These are phyloP conservation scores for Bipolaris zeicola DNA, from an alignment of 2,329 filamentous ascomycete species.

Conservation along the genomic window DNA sequence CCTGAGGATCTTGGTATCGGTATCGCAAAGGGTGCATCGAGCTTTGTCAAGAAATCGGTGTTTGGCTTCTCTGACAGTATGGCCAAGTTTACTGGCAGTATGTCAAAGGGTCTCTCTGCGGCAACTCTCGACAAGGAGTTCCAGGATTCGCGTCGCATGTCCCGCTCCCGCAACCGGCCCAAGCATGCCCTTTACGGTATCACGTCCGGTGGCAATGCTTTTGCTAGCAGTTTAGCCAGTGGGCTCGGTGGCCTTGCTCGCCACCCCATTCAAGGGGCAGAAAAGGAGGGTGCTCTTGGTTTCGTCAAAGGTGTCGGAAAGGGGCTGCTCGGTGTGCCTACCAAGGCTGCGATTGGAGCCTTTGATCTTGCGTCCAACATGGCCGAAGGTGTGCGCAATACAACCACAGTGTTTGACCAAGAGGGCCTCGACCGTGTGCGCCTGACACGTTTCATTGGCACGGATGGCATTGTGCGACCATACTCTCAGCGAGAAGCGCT, in stretches of 20 bases:
- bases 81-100: slow-evolving; percentile 95
- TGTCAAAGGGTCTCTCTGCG: slow-evolving; percentile 94
- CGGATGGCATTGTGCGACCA: slow-evolving; percentile 90
- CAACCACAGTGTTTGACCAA: slow-evolving; percentile 95
- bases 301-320: slow-evolving; percentile 99
- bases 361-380: slow-evolving; percentile 97
- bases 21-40: slow-evolving; percentile 94
- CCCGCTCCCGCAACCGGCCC: slow-evolving; percentile 86
- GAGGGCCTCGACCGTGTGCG: slow-evolving; percentile 93
- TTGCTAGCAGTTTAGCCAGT: slow-evolving; percentile 89
- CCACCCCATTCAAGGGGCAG: slow-evolving; percentile 92
- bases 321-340: slow-evolving; percentile 89
- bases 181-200: slow-evolving; percentile 98
- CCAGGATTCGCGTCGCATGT: slow-evolving; percentile 93
- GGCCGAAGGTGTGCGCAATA: slow-evolving; percentile 96
- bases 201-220: slow-evolving; percentile 91
- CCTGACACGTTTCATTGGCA: slow-evolving; percentile 88
- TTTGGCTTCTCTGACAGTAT: slow-evolving; percentile 97
- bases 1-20: slow-evolving; percentile 94
- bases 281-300: slow-evolving; percentile 89
- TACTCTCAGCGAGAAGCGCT: slow-evolving; percentile 95
- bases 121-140: slow-evolving; percentile 98
- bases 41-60: slow-evolving; percentile 97
- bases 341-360: slow-evolving; percentile 94
- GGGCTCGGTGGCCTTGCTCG: slow-evolving; percentile 91